These are phyloP conservation scores for Sorghum bicolor DNA, from an alignment of 176 grass and related monocot species.

Conservation along the genomic window Sorghum_bicolor_NCBIv3 NC_012875.2:39796001-39796500, in stretches of 20 bases:
- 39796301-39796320: background rate
- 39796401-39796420: slow-evolving; percentile 91
- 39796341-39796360: background rate
- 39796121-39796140: too few relatives aligned
- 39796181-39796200: slow-evolving; percentile 12
- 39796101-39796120: too few relatives aligned
- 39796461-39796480: slow-evolving; percentile 27
- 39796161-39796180: too few relatives aligned
- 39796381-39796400: slow-evolving; percentile 18
- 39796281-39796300: background rate
- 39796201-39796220: background rate
- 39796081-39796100: too few relatives aligned
- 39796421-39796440: slow-evolving; percentile 51
- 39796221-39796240: slow-evolving; percentile 7
- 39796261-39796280: background rate
- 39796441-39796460: slow-evolving; percentile 40
- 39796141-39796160: too few relatives aligned
- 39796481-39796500: slow-evolving; percentile 46
- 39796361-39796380: background rate
- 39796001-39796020: too few relatives aligned
- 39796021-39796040: too few relatives aligned
- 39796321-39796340: background rate
- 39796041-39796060: too few relatives aligned
- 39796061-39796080: too few relatives aligned
- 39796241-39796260: slow-evolving; percentile 21